These are phyloP conservation scores for Periconia digitata DNA, from an alignment of 2,329 filamentous ascomycete genomes.

Conservation along the genomic window DNA sequence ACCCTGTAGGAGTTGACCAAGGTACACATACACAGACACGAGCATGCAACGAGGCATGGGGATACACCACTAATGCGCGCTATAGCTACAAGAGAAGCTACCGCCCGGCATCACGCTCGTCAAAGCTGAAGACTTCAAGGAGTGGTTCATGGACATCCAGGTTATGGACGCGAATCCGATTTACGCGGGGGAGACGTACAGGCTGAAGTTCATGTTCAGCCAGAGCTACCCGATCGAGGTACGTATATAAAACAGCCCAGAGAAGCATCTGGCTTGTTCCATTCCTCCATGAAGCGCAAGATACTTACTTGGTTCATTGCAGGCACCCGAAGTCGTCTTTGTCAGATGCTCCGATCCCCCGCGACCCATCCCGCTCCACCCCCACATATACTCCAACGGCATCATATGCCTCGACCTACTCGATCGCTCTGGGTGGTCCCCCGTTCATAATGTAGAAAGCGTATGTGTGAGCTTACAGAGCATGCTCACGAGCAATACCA, in stretches of 20 bases:
- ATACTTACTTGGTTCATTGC: neutral
- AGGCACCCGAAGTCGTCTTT: slow-evolving; percentile 96
- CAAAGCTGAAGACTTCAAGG: slow-evolving; percentile 76
- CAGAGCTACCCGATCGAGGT: slow-evolving; percentile 80
- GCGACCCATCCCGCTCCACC: slow-evolving; percentile 82
- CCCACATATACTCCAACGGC: slow-evolving; percentile 97
- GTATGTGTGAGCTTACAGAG: slow-evolving; percentile 97
- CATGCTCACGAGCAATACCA: slow-evolving; percentile 94
- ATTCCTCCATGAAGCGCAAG: neutral
- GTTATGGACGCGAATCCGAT: slow-evolving; percentile 90
- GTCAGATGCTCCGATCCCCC: slow-evolving; percentile 55
- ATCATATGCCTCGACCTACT: slow-evolving; percentile 97
- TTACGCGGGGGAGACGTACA: slow-evolving; percentile 77
- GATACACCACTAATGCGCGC: neutral
- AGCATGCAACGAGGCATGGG: slow-evolving; percentile 44
- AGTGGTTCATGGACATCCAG: slow-evolving; percentile 90
- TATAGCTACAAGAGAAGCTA: slow-evolving; percentile 58
- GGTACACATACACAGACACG: slow-evolving; percentile 38
- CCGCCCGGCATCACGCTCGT: slow-evolving; percentile 76
- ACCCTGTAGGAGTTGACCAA: slow-evolving; percentile 55
- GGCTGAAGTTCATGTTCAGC: slow-evolving; percentile 85
- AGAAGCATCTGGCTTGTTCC: neutral
- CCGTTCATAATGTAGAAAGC: slow-evolving; percentile 95
- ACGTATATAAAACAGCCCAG: neutral
- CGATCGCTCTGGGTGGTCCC: slow-evolving; percentile 86